These are phyloP conservation scores for Salisapilia sapeloensis DNA, from an alignment of 352 stramenopile species.

Conservation along the genomic window DNA sequence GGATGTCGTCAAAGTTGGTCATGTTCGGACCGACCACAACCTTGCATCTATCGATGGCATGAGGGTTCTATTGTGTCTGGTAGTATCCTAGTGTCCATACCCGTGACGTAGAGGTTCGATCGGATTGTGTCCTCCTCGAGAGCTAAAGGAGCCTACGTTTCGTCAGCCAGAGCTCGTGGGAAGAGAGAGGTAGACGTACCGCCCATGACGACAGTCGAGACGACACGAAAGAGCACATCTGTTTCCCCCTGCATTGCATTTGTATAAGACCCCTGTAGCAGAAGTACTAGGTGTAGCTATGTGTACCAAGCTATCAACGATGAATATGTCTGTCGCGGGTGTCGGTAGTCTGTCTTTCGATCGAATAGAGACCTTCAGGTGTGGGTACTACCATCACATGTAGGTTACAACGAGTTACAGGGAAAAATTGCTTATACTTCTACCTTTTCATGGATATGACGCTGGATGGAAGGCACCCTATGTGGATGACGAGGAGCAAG, in stretches of 20 bases:
- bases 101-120: conserved; percentile 51
- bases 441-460: conserved; percentile 16
- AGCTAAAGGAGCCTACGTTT: conserved; percentile 28
- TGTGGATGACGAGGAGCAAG: conserved; percentile 46
- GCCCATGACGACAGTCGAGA: conserved; percentile 42
- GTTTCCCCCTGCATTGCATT: conserved; percentile 28
- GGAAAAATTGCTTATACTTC: neutral
- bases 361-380: conserved; percentile 13
- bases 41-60: conserved; percentile 32
- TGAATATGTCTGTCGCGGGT: conserved; percentile 19
- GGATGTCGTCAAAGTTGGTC: conserved; percentile 48
- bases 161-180: too few species aligned
- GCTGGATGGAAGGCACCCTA: conserved; percentile 13
- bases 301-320: conserved; percentile 49
- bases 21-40: conserved; percentile 52
- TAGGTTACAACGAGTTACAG: neutral
- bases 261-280: neutral
- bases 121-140: conserved; percentile 49
- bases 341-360: conserved; percentile 14
- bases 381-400: conserved; percentile 13
- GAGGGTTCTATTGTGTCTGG: too few species aligned
- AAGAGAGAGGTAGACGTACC: conserved; percentile 6
- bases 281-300: neutral
- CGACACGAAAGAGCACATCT: conserved; percentile 21
- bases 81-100: too few species aligned